Evolutionary conservation across 2,329 filamentous ascomycete species (phyloP).

Genomic region (Fusarium subtropicale): DNA sequence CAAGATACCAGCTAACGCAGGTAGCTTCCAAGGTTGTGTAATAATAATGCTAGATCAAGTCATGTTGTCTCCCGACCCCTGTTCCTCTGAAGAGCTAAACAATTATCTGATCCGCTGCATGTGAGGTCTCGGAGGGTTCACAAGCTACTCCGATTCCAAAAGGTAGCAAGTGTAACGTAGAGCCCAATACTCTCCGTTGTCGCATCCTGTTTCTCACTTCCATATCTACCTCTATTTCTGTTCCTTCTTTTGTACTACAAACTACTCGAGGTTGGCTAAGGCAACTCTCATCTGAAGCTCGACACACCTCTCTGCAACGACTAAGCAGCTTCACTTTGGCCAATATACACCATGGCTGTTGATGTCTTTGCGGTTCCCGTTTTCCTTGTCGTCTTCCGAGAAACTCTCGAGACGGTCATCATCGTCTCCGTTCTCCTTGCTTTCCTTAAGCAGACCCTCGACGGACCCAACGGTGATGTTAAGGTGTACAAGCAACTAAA

Average conservation of each 20-base stretch:
- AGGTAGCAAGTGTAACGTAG: slow-evolving; percentile 20
- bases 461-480: slow-evolving; percentile 70
- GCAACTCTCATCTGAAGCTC: slow-evolving; percentile 1
- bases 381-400: slow-evolving; percentile 92
- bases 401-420: slow-evolving; percentile 84
- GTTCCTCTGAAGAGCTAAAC: neutral
- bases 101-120: slow-evolving; percentile 34
- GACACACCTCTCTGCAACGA: neutral
- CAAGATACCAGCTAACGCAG: slow-evolving; percentile 8
- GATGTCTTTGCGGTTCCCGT: slow-evolving; percentile 82
- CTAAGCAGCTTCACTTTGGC: neutral
- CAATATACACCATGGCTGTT: slow-evolving; percentile 62
- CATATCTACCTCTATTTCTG: neutral
- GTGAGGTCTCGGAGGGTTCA: slow-evolving; percentile 8
- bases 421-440: slow-evolving; percentile 88
- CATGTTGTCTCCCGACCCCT: slow-evolving; percentile 11
- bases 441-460: slow-evolving; percentile 84
- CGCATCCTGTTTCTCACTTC: slow-evolving; percentile 10
- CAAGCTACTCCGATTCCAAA: slow-evolving; percentile 17
- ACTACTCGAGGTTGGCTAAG: neutral
- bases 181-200: slow-evolving; percentile 9
- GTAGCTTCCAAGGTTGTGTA: slow-evolving; percentile 21
- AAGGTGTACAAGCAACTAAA: slow-evolving; percentile 74
- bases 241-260: neutral
- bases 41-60: slow-evolving; percentile 29